These are phyloP conservation scores for Anethum foeniculum DNA, from an alignment of 140 eudicot genomes.

Conservation along the genomic window DNA sequence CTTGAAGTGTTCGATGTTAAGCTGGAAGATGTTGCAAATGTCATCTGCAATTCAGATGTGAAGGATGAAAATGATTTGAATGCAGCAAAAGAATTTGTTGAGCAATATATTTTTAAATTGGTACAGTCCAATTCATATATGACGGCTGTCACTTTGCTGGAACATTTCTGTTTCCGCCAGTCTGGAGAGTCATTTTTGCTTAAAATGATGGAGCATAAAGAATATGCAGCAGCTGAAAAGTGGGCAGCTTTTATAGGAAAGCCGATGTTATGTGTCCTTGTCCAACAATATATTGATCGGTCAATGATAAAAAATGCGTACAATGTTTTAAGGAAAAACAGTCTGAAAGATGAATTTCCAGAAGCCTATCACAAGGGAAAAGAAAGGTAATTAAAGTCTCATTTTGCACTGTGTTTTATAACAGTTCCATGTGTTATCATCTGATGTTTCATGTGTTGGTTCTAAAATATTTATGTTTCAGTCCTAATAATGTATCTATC, in stretches of 20 bases:
- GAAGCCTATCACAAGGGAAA: conserved; percentile 71
- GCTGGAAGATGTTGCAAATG: conserved; percentile 43
- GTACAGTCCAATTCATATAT: conserved; percentile 56
- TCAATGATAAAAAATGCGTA: conserved; percentile 50
- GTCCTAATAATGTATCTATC: conserved; percentile 8
- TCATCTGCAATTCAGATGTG: conserved; percentile 22
- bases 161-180: conserved; percentile 54
- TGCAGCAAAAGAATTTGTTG: conserved; percentile 39
- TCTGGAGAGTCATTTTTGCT: conserved; percentile 56
- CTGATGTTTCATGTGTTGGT: not conserved
- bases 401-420: not conserved
- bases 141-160: conserved; percentile 59
- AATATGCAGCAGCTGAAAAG: conserved; percentile 75
- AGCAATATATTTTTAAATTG: conserved; percentile 43
- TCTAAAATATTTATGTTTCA: conserved; percentile 1
- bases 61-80: conserved; percentile 19
- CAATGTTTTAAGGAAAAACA: conserved; percentile 59
- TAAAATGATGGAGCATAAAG: conserved; percentile 53
- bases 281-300: conserved; percentile 50
- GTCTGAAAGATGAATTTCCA: conserved; percentile 73
- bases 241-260: conserved; percentile 75
- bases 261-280: conserved; percentile 61
- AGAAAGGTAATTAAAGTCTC: conserved; percentile 53
- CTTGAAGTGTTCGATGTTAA: conserved; percentile 60
- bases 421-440: not conserved